Percentiles rank a stretch among this genome's conserved stretches.
Evolutionary conservation across 2,329 filamentous ascomycete genomes (phyloP).

Genomic region (Endothia cerciana): DNA sequence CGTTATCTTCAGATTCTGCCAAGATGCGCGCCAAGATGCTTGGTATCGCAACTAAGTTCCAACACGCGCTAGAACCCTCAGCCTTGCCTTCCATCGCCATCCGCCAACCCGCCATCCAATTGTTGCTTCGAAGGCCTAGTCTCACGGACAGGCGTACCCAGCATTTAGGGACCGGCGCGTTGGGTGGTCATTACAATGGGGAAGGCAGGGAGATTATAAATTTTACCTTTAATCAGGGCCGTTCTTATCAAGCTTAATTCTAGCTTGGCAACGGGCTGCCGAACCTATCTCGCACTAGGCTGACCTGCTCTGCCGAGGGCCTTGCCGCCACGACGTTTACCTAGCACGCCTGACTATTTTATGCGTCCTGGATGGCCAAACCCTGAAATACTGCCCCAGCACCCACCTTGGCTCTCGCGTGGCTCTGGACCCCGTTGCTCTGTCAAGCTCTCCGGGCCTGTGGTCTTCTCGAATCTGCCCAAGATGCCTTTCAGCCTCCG

Average conservation of each 20-base stretch:
- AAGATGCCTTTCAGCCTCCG: conserved; percentile 24
- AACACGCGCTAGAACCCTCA: not conserved
- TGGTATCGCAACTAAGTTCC: not conserved
- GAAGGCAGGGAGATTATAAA: not conserved
- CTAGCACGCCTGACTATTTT: not conserved
- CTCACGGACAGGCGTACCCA: not conserved
- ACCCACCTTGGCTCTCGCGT: not conserved
- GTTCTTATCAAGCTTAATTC: not conserved
- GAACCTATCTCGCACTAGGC: not conserved
- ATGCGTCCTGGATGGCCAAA: not conserved
- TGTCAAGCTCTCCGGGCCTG: not conserved
- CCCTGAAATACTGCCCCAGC: not conserved
- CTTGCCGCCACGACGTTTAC: not conserved
- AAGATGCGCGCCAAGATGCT: not conserved
- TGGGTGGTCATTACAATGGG: not conserved
- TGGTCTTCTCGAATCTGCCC: not conserved
- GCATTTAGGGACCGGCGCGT: not conserved
- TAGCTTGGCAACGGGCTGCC: not conserved
- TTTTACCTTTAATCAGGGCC: not conserved
- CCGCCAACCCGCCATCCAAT: not conserved
- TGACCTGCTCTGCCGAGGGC: not conserved
- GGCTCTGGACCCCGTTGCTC: not conserved
- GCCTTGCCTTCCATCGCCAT: conserved; percentile 2
- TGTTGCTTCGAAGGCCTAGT: not conserved
- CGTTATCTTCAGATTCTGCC: conserved; percentile 1